A percentile compares a stretch with the other conserved stretches of the same genome.
Conservation (phyloP, 176 grass and related monocot genomes). For the Hsuehochloa calcarea region DNA sequence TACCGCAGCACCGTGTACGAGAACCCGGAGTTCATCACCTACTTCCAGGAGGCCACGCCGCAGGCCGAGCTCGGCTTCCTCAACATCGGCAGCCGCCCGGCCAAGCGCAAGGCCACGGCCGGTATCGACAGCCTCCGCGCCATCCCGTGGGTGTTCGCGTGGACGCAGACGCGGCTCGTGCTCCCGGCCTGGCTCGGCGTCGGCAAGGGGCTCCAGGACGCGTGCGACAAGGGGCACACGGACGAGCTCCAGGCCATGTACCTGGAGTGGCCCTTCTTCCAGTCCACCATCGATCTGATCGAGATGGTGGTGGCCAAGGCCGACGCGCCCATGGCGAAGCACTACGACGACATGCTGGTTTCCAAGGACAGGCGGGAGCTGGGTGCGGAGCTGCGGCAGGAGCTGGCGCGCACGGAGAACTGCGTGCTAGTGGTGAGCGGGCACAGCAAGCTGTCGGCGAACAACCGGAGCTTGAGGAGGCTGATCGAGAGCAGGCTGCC, state of each 20-base stretch:
- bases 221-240: slow-evolving; percentile 56
- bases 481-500: slow-evolving; percentile 79
- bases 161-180: slow-evolving; percentile 92
- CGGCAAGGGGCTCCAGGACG: slow-evolving; percentile 61
- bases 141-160: slow-evolving; percentile 93
- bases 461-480: slow-evolving; percentile 62
- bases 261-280: slow-evolving; percentile 89
- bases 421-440: slow-evolving; percentile 73
- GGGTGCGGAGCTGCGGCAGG: slow-evolving; percentile 39
- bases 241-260: slow-evolving; percentile 75
- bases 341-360: slow-evolving; percentile 80
- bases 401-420: slow-evolving; percentile 52
- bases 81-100: slow-evolving; percentile 84
- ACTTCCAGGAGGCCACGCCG: slow-evolving; percentile 93
- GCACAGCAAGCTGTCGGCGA: slow-evolving; percentile 67
- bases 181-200: slow-evolving; percentile 87
- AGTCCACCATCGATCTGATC: slow-evolving; percentile 83
- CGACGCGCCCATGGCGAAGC: slow-evolving; percentile 61
- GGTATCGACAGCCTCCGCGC: slow-evolving; percentile 75
- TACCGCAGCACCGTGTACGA: slow-evolving; percentile 83
- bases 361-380: slow-evolving; percentile 27
- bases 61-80: slow-evolving; percentile 78
- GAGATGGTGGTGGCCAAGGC: slow-evolving; percentile 96
- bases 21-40: slow-evolving; percentile 75
- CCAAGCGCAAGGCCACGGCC: slow-evolving; percentile 44